These are phyloP conservation scores for Phaeosphaeria sp. DNA, from an alignment of 2,329 filamentous ascomycete genomes.

Conservation along the genomic window DNA sequence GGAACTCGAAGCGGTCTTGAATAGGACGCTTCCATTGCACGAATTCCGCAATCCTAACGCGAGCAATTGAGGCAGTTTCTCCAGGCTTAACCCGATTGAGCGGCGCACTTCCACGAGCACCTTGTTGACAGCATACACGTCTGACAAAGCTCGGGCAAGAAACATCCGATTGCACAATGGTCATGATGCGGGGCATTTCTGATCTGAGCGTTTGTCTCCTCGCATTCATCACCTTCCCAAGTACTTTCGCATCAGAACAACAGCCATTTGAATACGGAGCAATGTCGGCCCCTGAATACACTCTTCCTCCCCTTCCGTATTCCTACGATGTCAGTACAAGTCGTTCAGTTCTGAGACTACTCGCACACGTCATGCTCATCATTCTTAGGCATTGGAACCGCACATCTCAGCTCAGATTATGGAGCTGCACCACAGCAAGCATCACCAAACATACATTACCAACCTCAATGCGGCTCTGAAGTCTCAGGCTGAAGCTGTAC, in stretches of 20 bases:
- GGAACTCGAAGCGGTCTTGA: too few species aligned
- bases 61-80: slow-evolving; percentile 42
- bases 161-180: slow-evolving; percentile 13
- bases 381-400: slow-evolving; percentile 68
- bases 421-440: slow-evolving; percentile 80
- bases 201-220: slow-evolving; percentile 15
- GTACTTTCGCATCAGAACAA: slow-evolving; percentile 34
- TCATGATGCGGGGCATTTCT: slow-evolving; percentile 35
- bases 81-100: slow-evolving; percentile 18
- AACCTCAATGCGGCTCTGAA: slow-evolving; percentile 73
- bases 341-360: background rate
- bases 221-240: slow-evolving; percentile 18
- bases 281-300: slow-evolving; percentile 57
- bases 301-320: slow-evolving; percentile 71
- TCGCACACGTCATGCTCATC: slow-evolving; percentile 11
- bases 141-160: slow-evolving; percentile 22
- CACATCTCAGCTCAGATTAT: slow-evolving; percentile 80
- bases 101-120: slow-evolving; percentile 30
- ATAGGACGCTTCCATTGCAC: too few species aligned
- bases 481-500: slow-evolving; percentile 64
- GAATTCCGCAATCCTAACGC: too few species aligned
- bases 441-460: slow-evolving; percentile 79
- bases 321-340: slow-evolving; percentile 67
- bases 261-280: slow-evolving; percentile 43
- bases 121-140: slow-evolving; percentile 30